These are phyloP conservation scores for Casuarina glauca DNA, from an alignment of 306 rosid species.

Conservation along the genomic window DNA sequence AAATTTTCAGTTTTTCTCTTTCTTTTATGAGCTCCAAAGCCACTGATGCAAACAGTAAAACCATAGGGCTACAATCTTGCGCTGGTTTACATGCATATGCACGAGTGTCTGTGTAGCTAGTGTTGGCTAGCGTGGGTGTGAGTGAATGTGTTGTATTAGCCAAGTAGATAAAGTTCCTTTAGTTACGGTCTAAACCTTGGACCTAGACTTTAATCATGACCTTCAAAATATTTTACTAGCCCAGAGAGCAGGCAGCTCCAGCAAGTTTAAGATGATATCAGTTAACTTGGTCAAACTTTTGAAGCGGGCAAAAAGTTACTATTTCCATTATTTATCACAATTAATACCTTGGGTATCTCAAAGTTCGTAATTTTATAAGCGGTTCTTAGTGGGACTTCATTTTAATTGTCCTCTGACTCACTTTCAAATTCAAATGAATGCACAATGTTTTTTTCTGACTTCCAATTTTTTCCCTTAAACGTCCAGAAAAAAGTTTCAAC, in stretches of 20 bases:
- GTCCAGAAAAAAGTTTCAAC: neutral
- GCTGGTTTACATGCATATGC: neutral
- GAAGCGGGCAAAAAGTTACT: neutral
- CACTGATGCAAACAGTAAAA: neutral
- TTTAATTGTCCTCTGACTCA: neutral
- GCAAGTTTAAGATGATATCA: neutral
- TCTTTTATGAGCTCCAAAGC: neutral
- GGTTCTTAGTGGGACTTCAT: neutral
- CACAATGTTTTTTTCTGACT: neutral
- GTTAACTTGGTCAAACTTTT: neutral
- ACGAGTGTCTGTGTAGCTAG: too few relatives aligned
- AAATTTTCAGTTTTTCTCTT: neutral
- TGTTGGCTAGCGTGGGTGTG: neutral
- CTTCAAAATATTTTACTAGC: slow-evolving; percentile 3
- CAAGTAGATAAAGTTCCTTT: neutral
- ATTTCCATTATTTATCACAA: neutral
- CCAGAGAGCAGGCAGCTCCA: neutral
- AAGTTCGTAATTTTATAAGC: neutral
- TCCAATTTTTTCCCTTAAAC: neutral
- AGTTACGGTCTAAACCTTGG: neutral
- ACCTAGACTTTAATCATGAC: neutral
- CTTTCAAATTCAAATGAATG: neutral
- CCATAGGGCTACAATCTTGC: neutral
- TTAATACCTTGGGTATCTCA: neutral
- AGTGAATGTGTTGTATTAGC: neutral